A percentile compares a stretch with the other conserved stretches of the same genome.
Evolutionary conservation across 2,329 filamentous ascomycete genomes (phyloP).

Genomic region (Apiospora hydei): DNA sequence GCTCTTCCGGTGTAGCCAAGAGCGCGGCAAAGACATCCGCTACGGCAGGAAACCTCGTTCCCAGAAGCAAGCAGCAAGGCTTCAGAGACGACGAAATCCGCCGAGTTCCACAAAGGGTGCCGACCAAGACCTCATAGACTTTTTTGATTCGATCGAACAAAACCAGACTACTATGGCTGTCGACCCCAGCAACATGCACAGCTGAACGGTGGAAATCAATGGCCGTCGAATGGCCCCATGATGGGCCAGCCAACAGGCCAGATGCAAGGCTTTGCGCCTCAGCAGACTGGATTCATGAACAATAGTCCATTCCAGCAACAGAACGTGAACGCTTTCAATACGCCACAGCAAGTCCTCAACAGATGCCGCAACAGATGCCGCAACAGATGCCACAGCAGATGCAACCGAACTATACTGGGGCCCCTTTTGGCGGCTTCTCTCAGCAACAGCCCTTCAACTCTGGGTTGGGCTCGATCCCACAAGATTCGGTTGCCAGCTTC

Average conservation of each 20-base stretch:
- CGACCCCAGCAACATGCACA: slow-evolving; percentile 43
- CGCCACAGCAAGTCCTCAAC: slow-evolving; percentile 43
- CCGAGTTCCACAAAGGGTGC: slow-evolving; percentile 65
- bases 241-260: slow-evolving; percentile 45
- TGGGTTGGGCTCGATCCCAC: slow-evolving; percentile 63
- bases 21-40: slow-evolving; percentile 46
- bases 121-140: slow-evolving; percentile 86
- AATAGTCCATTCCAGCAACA: slow-evolving; percentile 53
- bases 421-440: slow-evolving; percentile 84
- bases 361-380: slow-evolving; percentile 38
- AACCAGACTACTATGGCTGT: slow-evolving; percentile 76
- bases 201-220: slow-evolving; percentile 47
- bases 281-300: slow-evolving; percentile 47
- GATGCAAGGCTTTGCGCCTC: slow-evolving; percentile 42
- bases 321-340: slow-evolving; percentile 39
- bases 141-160: slow-evolving; percentile 92
- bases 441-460: slow-evolving; percentile 67
- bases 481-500: slow-evolving; percentile 61
- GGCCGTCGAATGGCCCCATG: slow-evolving; percentile 44
- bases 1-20: slow-evolving; percentile 44
- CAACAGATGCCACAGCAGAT: slow-evolving; percentile 39
- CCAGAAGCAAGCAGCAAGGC: slow-evolving; percentile 43
- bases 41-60: slow-evolving; percentile 52
- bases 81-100: slow-evolving; percentile 49
- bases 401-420: slow-evolving; percentile 65